Evolutionary conservation across 2,329 filamentous ascomycete genomes (phyloP), one percentile per base, ranked within the genome.

Genomic region (Diaporthe ampelina): DNA sequence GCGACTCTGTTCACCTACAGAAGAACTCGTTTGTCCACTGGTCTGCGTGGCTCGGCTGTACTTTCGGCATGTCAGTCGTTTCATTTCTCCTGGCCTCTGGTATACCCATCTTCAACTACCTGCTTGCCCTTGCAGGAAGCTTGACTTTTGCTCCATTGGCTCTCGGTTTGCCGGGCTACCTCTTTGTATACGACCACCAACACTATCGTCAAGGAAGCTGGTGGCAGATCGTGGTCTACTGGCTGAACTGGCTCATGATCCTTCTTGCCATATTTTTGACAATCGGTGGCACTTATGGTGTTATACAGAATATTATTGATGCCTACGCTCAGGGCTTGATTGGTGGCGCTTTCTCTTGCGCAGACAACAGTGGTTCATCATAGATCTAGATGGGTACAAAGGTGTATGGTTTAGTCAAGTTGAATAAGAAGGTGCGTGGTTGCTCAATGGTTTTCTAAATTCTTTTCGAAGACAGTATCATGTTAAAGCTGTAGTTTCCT

Each of bases 1-100:
- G 81, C 40, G 73, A 78, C 73, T 78, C 79, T 32, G 43, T 32
- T 17, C 81, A 82, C 73, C 78, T 82, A 6, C 81, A 82, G 76
- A 76, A 76, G 43, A 80, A 81, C 73, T 78, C 78, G 6, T 24
- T 78, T 19, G 74, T 78, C 11, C 80, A 81, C 73, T 82, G 81
- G 81, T 67, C 76, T 24, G 75, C 78, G 15, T 82, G 82, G 81
- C 76, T 81, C 37, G 75, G 73, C 48, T 79, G 78, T 67, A 80
- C 78, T 11, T 73, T 79, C 19, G 74, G 65, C 59, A 77, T 80
- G 59, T 75, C 76, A 21, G 73, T 75, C 24, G 48, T 80, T 57
- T 75, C 70, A 11, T 80, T 80, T 50, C 70, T 80, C n/a, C 74
- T 81, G 15, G 78, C 77, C 1, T 76, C 76, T 7, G 77, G 78